Evolutionary conservation across 2,329 filamentous ascomycete genomes (phyloP).

Genomic region (Calonectria henricotiae): DNA sequence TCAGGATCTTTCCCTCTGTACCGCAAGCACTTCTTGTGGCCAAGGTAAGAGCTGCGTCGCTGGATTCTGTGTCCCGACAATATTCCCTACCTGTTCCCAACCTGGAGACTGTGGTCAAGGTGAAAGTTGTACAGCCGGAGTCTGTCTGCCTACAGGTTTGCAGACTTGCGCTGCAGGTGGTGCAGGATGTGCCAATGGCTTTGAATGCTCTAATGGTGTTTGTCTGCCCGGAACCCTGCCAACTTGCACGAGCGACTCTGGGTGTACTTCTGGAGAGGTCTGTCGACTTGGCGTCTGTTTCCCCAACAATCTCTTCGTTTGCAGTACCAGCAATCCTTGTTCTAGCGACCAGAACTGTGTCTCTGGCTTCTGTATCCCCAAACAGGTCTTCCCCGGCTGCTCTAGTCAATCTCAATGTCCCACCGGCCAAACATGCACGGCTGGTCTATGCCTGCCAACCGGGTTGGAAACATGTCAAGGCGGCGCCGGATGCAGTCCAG

Average conservation of each 20-base stretch:
- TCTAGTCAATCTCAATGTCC: neutral
- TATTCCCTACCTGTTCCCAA: conserved; percentile 1
- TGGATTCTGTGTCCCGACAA: conserved; percentile 24
- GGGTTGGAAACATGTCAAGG: conserved; percentile 10
- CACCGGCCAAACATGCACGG: neutral
- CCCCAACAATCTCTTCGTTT: neutral
- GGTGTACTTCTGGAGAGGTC: conserved; percentile 11
- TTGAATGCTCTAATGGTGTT: neutral
- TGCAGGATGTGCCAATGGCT: neutral
- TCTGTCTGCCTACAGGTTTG: neutral
- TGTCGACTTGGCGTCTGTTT: conserved; percentile 20
- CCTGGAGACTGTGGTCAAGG: neutral
- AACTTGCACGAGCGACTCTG: neutral
- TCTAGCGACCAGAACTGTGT: neutral
- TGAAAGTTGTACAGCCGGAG: neutral
- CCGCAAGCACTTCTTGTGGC: neutral
- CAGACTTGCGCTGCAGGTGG: conserved; percentile 8
- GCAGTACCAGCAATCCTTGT: conserved; percentile 6
- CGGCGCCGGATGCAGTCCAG: neutral
- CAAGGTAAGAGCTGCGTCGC: conserved; percentile 1
- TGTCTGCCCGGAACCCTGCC: conserved; percentile 10
- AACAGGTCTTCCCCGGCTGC: neutral
- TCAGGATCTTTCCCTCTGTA: neutral
- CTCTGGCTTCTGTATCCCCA: conserved; percentile 6
- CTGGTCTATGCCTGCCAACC: conserved; percentile 18